Evolutionary conservation across 140 eudicot genomes (phyloP).

Genomic region (Stevia rebaudiana): DNA sequence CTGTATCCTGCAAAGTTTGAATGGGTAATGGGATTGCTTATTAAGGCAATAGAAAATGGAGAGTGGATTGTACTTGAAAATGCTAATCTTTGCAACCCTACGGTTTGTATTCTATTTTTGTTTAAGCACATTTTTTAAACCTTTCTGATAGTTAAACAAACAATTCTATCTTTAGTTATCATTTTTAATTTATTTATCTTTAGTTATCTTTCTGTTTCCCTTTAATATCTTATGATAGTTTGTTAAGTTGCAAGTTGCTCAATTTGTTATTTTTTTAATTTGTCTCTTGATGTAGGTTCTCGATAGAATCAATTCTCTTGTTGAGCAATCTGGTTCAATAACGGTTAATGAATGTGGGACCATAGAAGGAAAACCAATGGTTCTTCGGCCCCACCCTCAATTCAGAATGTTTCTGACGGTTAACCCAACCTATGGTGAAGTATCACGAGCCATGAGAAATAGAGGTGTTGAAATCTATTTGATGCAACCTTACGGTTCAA

Average conservation of each 20-base stretch:
- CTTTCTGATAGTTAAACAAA: not conserved
- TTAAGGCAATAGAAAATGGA: slow-evolving; percentile 88
- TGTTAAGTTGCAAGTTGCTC: slow-evolving; percentile 5
- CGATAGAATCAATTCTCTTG: slow-evolving; percentile 93
- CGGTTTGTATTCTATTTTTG: slow-evolving; percentile 47
- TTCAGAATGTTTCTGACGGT: slow-evolving; percentile 93
- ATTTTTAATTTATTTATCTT: too few relatives aligned
- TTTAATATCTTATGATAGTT: not conserved
- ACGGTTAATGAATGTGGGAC: slow-evolving; percentile 93
- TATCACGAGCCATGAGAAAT: slow-evolving; percentile 95
- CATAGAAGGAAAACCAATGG: slow-evolving; percentile 73
- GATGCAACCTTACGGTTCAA: slow-evolving; percentile 68
- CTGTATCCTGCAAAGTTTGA: slow-evolving; percentile 77
- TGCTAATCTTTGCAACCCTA: slow-evolving; percentile 98
- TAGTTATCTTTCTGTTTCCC: not conserved
- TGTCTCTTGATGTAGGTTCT: slow-evolving; percentile 57
- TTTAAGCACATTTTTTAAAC: not conserved
- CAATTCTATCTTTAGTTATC: not conserved
- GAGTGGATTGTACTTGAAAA: slow-evolving; percentile 94
- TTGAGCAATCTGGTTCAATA: slow-evolving; percentile 86
- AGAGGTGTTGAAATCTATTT: slow-evolving; percentile 86
- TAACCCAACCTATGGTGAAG: slow-evolving; percentile 83
- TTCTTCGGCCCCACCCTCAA: slow-evolving; percentile 74
- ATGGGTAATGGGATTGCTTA: slow-evolving; percentile 83
- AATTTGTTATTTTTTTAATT: not conserved